A percentile compares a stretch with the other conserved stretches of the same genome.
Evolutionary conservation across 495 filamentous ascomycete species (phyloP).

Genomic region (Filosporella fistucella): DNA sequence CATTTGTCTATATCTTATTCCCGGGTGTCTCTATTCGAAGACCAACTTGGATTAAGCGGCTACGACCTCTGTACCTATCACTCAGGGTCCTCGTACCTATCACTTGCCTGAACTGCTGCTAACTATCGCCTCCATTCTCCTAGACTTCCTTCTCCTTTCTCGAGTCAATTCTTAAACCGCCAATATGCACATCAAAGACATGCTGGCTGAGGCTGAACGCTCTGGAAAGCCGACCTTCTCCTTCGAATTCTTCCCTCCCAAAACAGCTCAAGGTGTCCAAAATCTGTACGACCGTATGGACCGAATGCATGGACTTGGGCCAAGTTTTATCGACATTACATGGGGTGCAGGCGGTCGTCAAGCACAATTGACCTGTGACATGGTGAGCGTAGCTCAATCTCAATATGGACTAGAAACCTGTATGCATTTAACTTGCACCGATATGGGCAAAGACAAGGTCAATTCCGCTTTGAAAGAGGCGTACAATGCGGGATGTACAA

Average conservation of each 20-base stretch:
- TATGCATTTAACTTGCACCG: constrained; percentile 99
- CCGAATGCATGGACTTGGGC: constrained; percentile 92
- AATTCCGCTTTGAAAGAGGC: constrained; percentile 83
- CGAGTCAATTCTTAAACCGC: constrained; percentile 2
- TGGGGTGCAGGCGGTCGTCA: constrained; percentile 95
- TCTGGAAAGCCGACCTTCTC: constrained; percentile 82
- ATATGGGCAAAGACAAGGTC: constrained; percentile 90
- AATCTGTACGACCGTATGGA: constrained; percentile 99
- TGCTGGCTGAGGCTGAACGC: constrained; percentile 76
- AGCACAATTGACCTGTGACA: constrained; percentile 91
- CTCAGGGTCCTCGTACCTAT: too few relatives aligned
- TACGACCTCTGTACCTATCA: too few relatives aligned
- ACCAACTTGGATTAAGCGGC: too few relatives aligned
- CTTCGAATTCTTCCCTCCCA: constrained; percentile 99
- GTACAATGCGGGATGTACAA: constrained; percentile 94
- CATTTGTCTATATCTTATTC: too few relatives aligned
- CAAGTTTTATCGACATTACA: constrained; percentile 95
- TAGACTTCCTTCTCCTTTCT: neutral
- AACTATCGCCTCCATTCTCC: too few relatives aligned
- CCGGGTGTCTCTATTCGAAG: too few relatives aligned
- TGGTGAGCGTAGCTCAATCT: constrained; percentile 96
- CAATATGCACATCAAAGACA: constrained; percentile 83
- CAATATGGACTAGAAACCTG: constrained; percentile 95
- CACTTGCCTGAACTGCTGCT: too few relatives aligned
- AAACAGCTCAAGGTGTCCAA: constrained; percentile 97